These are phyloP conservation scores for Hypoxylon sp. DNA, from an alignment of 2,329 filamentous ascomycete genomes.

Conservation along the genomic window DNA sequence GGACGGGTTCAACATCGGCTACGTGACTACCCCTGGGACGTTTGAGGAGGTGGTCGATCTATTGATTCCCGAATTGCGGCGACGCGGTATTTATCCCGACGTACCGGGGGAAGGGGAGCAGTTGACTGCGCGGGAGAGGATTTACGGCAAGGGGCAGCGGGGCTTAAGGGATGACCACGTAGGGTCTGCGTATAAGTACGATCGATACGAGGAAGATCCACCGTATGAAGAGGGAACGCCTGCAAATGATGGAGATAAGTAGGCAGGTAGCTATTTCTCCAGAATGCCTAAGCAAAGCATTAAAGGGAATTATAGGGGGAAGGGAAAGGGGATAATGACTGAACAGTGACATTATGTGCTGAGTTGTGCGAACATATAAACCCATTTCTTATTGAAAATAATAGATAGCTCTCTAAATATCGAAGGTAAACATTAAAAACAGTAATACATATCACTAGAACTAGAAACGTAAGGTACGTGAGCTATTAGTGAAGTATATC, in stretches of 20 bases:
- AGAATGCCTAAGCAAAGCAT: background rate
- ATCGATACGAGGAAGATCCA: constrained; percentile 68
- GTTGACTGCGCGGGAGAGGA: constrained; percentile 69
- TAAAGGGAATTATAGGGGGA: background rate
- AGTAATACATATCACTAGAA: no score
- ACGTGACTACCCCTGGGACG: constrained; percentile 48
- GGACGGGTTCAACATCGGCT: constrained; percentile 49
- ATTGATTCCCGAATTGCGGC: constrained; percentile 47
- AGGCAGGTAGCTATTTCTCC: background rate
- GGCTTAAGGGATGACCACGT: constrained; percentile 69
- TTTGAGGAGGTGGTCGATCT: constrained; percentile 50
- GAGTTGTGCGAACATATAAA: background rate
- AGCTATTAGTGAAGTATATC: background rate
- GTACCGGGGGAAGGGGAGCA: constrained; percentile 50
- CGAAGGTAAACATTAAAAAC: no score
- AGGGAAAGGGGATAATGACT: background rate
- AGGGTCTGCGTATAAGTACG: constrained; percentile 71
- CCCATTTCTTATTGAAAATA: background rate
- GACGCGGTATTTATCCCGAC: constrained; percentile 51
- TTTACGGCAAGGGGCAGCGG: constrained; percentile 71
- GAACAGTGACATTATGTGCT: background rate
- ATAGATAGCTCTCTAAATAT: background rate
- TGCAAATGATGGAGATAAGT: background rate
- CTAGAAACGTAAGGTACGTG: background rate
- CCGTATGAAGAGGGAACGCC: constrained; percentile 22